Conservation (phyloP, 2,329 filamentous ascomycete species). For the Cladosporium sp. region DNA sequence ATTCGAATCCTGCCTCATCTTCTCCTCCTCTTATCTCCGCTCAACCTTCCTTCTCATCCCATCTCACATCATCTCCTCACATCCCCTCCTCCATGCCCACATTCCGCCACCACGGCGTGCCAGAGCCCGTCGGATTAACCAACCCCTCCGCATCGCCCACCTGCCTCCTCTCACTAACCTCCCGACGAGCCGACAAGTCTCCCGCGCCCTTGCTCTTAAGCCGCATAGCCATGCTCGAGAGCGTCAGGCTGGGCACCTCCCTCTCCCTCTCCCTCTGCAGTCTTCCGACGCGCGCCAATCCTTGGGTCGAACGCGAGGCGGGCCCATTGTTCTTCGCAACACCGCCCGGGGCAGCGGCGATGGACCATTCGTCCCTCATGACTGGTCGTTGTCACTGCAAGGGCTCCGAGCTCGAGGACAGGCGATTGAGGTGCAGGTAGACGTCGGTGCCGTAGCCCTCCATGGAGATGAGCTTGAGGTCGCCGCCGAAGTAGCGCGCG, state of each 20-base stretch:
- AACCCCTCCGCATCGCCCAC: conserved; percentile 81
- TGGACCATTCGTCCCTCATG: conserved; percentile 65
- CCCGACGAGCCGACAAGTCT: conserved; percentile 32
- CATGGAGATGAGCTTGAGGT: conserved; percentile 97
- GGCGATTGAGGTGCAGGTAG: conserved; percentile 92
- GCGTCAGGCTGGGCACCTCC: conserved; percentile 37
- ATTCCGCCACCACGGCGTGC: conserved; percentile 40
- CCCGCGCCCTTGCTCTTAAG: conserved; percentile 49
- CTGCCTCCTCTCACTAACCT: conserved; percentile 81
- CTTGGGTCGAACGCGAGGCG: conserved; percentile 40
- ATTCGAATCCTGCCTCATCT: too few species aligned
- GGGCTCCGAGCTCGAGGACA: conserved; percentile 92
- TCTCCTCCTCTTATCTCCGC: background rate
- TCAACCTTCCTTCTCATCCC: background rate
- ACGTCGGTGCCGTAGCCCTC: conserved; percentile 99
- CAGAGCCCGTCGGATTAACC: conserved; percentile 47
- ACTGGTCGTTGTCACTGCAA: conserved; percentile 88
- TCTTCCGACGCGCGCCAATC: conserved; percentile 41
- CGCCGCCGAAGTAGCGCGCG: conserved; percentile 93
- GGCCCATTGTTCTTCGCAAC: conserved; percentile 3
- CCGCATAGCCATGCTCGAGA: conserved; percentile 50
- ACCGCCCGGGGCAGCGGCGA: conserved; percentile 7
- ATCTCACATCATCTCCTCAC: conserved; percentile 17
- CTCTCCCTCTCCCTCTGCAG: conserved; percentile 15
- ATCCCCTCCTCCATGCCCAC: conserved; percentile 45